Percentiles rank a stretch among this genome's conserved stretches.
Conservation (phyloP, 257 asterid species). For the Solanum corneliomulleri region DNA sequence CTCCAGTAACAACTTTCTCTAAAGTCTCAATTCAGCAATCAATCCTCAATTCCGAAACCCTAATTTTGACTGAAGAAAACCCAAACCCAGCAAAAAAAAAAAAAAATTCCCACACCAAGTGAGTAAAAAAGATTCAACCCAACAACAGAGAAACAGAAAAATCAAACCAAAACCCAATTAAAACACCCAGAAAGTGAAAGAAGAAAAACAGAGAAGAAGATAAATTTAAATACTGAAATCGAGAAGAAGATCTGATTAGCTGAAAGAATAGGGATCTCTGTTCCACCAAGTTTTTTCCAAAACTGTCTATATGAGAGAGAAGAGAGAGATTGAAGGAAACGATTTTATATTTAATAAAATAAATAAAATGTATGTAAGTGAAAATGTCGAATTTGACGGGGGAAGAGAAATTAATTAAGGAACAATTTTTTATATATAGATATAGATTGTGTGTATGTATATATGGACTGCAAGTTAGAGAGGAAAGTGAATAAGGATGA, state of each 20-base stretch:
- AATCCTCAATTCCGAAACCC: constrained; percentile 21
- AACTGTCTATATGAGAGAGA: constrained; percentile 48
- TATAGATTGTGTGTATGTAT: constrained; percentile 26
- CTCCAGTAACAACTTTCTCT: background rate
- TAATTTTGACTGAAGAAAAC: background rate
- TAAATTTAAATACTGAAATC: background rate
- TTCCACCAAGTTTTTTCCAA: constrained; percentile 14
- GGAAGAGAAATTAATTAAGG: background rate
- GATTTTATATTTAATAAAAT: background rate
- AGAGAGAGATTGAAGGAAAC: background rate
- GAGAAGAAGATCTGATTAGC: constrained; percentile 6
- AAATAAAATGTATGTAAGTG: background rate
- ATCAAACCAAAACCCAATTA: background rate
- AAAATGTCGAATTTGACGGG: background rate
- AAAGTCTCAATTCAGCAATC: background rate
- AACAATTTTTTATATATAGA: constrained; percentile 7
- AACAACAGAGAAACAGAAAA: background rate
- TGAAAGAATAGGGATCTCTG: constrained; percentile 72
- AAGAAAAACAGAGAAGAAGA: background rate
- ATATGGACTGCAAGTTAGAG: constrained; percentile 1
- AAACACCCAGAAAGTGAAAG: background rate
- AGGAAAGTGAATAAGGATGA: constrained; percentile 2
- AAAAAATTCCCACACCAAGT: background rate
- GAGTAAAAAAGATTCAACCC: background rate
- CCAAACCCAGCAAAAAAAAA: background rate